Conservation (phyloP, 2,329 filamentous ascomycete species). For the Xylariales sp. region DNA sequence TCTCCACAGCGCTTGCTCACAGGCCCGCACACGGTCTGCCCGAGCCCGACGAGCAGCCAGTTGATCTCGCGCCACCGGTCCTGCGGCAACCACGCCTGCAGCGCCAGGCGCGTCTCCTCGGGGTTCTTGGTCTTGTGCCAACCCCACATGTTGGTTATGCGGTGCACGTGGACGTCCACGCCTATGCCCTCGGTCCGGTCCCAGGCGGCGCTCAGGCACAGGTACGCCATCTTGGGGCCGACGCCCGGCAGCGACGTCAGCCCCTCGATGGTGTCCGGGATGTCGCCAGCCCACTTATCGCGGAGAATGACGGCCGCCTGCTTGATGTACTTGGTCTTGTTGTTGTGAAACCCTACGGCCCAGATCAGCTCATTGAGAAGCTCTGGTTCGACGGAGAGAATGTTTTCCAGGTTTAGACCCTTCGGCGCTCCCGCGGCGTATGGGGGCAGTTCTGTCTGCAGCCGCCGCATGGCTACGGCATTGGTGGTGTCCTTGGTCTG, state of each 20-base stretch:
- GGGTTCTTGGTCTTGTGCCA: slow-evolving; percentile 81
- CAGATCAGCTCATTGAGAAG: slow-evolving; percentile 69
- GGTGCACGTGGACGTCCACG: slow-evolving; percentile 91
- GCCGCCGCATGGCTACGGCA: slow-evolving; percentile 72
- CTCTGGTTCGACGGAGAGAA: slow-evolving; percentile 66
- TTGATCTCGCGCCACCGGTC: slow-evolving; percentile 94
- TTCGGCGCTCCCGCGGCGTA: slow-evolving; percentile 35
- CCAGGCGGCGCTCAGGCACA: slow-evolving; percentile 75
- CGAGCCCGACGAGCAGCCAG: slow-evolving; percentile 79
- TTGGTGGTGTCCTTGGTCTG: slow-evolving; percentile 94
- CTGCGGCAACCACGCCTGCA: slow-evolving; percentile 78
- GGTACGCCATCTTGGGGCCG: slow-evolving; percentile 91
- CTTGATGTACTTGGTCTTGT: slow-evolving; percentile 84
- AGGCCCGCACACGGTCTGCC: slow-evolving; percentile 81
- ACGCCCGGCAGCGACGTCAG: slow-evolving; percentile 79
- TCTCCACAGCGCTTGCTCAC: slow-evolving; percentile 78
- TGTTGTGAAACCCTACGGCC: slow-evolving; percentile 90
- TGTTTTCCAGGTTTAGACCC: slow-evolving; percentile 69
- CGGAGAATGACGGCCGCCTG: slow-evolving; percentile 67
- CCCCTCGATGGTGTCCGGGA: slow-evolving; percentile 72
- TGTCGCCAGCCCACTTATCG: slow-evolving; percentile 68
- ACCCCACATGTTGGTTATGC: slow-evolving; percentile 90
- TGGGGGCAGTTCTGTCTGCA: slow-evolving; percentile 69
- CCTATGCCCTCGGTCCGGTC: slow-evolving; percentile 69
- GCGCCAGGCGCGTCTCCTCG: slow-evolving; percentile 71